Evolutionary conservation across 768 basidiomycete genomes (phyloP), one percentile per base, ranked within the genome.

Genomic region (Lanmaoa rubissima): DNA sequence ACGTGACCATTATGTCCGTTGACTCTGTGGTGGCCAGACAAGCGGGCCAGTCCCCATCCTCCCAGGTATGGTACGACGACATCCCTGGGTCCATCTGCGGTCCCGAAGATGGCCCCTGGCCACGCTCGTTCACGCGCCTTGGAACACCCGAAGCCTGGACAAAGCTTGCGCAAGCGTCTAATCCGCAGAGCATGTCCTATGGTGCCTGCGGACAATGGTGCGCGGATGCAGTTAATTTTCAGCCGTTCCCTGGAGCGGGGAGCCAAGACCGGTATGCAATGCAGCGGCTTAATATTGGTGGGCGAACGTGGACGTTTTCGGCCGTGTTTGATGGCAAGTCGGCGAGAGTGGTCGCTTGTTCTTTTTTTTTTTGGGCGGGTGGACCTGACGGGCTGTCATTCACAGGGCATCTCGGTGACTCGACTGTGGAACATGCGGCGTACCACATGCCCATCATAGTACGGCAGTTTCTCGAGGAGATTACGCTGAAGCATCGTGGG

Each of bases 211-310:
- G 65, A 53, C 76, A 69, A 63, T 72, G 72, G 70, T 69, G 73
- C n/a, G 84, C 79, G 5, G 83, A 87, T 61, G 79, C 78, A 43
- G 71, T 88, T 67, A 87, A 87, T 65, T 87, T 88, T 56, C 86
- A 88, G 59, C 86, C 86, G 4, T 85, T 82, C 38, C 73, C 75
- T 1, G 74, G 69, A 10, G 76, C 79, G 19, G 73, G 69, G 57
- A 86, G 83, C 1, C 86, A 88, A 71, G 86, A 88, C 62, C 77
- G 86, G 54, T 85, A 85, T 59, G 78, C 84, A 32, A 78, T 85
- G 53, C 80, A 80, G 9, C 77, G 79, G 62, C 74, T 86, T 54
- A 74, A 83, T 43, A 73, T 88, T 51, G 75, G 75, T 48, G 86
- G 82, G 14, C 78, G 75, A 32, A 69, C 74, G 48, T 88, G 86